Base-by-base conservation (phyloP, 176 grass and related monocot genomes). In the Oryza punctata region DNA sequence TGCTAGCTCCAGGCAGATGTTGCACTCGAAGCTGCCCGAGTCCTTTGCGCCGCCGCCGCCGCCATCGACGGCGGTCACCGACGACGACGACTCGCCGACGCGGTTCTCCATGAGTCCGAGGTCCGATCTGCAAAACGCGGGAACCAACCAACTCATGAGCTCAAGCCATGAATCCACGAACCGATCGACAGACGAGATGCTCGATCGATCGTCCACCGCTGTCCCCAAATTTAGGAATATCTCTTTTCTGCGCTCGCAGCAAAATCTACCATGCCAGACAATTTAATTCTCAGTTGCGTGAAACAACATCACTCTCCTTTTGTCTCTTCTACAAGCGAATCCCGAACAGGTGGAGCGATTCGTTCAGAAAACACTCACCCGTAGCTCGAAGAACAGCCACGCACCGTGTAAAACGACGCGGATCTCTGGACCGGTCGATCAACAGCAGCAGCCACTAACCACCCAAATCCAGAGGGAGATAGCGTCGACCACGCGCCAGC, bases 1-100 rank as follows among this genome's bases (percentile, higher is more conserved):
- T 10, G 91, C 89, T 57, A 93, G 79, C 66, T 96, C 94, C n/a
- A 96, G 84, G 67, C 94, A 96, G 76, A 96, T 96, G 91, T 96
- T 96, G 91, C 94, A 93, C 81, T 91, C 90, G 79, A 96, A 96
- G 65, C 86, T 95, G 10, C 85, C 90, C 59, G 87, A 72, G 41
- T 92, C 87, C 77, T 83, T 57, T 6, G 16, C 52, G 52, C 52
- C 50, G 5, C 72, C n/a, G 45, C 59, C 73, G 44, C 72, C 77
- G 46, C 78, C 79, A 43, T 75, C 76, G 72, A 29, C 70, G 44
- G 47, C 70, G 44, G 60, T 91, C 47, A 79, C 75, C n/a, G 76
- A 38, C 43, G 90, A 37, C 41, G 90, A 37, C 41, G 90, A 89
- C 84, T 92, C 85, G 8, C 78, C 40, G 65, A 69, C 43, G 66